Evolutionary conservation across 768 basidiomycete genomes (phyloP).

Genomic region (Kwoniella bestiolae): DNA sequence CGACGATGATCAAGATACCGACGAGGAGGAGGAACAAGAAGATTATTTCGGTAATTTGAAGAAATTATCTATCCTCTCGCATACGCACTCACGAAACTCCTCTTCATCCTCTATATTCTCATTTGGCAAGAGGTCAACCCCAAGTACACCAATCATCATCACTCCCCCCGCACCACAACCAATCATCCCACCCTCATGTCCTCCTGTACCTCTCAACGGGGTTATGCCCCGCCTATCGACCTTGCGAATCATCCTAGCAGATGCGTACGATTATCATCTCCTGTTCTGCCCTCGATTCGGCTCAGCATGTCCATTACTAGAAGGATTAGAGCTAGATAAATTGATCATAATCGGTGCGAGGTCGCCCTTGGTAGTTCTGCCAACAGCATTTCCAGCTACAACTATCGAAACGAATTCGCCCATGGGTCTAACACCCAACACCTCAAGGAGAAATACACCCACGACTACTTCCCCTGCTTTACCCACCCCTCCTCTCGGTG

Average conservation of each 20-base stretch:
- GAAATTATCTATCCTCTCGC: conserved; percentile 3
- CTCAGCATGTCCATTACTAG: conserved; percentile 9
- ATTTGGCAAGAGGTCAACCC: conserved; percentile 1
- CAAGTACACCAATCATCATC: not conserved
- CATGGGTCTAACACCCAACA: not conserved
- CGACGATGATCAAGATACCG: conserved; percentile 13
- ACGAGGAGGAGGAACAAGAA: not conserved
- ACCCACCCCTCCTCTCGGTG: not conserved
- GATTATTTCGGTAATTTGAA: conserved; percentile 15
- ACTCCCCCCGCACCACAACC: not conserved
- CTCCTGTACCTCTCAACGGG: conserved; percentile 6
- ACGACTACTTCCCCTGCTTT: not conserved
- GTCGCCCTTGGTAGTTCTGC: conserved; percentile 18
- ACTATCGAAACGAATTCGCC: not conserved
- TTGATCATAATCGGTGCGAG: conserved; percentile 17
- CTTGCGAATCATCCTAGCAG: conserved; percentile 15
- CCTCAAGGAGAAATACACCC: not conserved
- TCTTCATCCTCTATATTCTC: conserved; percentile 5
- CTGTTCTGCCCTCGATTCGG: conserved; percentile 16
- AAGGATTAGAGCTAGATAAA: conserved; percentile 10
- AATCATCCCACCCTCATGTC: conserved; percentile 3
- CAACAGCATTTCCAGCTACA: conserved; percentile 6
- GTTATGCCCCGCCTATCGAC: conserved; percentile 9
- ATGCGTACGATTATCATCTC: conserved; percentile 23
- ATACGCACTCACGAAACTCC: not conserved